phyloP scores from a whole-genome alignment of 2,329 filamentous ascomycete species.

The Pestalotiopsis fici region DNA sequence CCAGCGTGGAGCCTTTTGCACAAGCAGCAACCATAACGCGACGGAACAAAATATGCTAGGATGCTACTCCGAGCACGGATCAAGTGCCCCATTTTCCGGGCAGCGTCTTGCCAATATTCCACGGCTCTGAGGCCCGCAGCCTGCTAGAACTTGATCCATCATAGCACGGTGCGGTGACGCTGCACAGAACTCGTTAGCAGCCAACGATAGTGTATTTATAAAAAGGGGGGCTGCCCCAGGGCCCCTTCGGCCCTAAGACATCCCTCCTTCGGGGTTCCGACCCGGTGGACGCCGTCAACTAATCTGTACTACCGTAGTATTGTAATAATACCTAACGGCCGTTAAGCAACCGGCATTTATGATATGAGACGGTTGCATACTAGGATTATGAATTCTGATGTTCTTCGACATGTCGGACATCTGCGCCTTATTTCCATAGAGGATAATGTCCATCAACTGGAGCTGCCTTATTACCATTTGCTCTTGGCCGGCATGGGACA shows the following conservation, averaged over 20 bases:
- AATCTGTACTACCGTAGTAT: background rate
- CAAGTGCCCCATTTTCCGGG: background rate
- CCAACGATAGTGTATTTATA: background rate
- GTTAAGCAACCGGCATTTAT: background rate
- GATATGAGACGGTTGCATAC: background rate
- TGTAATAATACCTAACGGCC: too few relatives aligned
- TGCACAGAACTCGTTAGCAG: background rate
- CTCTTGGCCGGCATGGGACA: background rate
- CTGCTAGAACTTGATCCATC: background rate
- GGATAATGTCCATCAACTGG: background rate
- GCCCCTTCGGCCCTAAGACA: background rate
- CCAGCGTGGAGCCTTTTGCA: background rate
- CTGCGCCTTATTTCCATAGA: background rate
- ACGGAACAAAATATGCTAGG: background rate
- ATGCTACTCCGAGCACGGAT: background rate
- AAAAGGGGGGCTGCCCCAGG: background rate
- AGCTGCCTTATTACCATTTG: background rate
- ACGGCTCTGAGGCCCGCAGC: too few relatives aligned
- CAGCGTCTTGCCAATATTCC: background rate
- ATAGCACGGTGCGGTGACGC: background rate
- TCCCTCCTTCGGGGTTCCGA: background rate
- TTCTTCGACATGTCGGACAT: background rate
- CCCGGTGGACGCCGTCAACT: background rate
- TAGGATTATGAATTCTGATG: background rate
- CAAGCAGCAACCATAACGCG: too few relatives aligned